phyloP scores from a whole-genome alignment of 2,329 filamentous ascomycete genomes.

The Nemania diffusa region DNA sequence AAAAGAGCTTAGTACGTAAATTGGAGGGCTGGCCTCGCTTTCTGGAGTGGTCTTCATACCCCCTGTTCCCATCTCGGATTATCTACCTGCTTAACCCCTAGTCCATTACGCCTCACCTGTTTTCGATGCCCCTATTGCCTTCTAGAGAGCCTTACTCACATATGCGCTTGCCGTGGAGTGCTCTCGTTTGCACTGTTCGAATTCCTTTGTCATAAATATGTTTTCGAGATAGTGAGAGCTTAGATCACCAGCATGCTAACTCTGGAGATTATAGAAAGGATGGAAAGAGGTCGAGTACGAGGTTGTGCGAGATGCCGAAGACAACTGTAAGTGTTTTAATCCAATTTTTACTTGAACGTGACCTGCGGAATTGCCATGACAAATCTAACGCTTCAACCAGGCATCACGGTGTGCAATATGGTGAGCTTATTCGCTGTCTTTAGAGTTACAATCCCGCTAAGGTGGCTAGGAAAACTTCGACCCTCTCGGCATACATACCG shows the following conservation, averaged over 20 bases:
- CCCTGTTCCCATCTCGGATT: background rate
- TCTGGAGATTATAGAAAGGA: conserved; percentile 69
- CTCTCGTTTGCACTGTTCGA: too few species aligned
- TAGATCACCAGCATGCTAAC: background rate
- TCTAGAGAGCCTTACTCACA: background rate
- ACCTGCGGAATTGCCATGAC: background rate
- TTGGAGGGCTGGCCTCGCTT: background rate
- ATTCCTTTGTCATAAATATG: too few species aligned
- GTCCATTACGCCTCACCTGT: background rate
- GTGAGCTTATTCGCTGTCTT: background rate
- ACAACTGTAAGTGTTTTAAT: conserved; percentile 75
- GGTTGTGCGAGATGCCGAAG: conserved; percentile 93
- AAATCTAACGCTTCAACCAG: background rate
- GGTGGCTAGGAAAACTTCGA: conserved; percentile 84
- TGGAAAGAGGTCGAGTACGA: conserved; percentile 99
- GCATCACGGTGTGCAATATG: conserved; percentile 98
- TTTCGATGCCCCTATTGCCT: background rate
- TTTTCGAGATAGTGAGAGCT: background rate
- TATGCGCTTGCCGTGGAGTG: background rate
- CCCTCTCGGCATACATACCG: conserved; percentile 95
- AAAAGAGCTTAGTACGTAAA: conserved; percentile 79
- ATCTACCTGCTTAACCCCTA: background rate
- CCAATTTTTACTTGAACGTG: background rate
- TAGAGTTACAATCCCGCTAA: background rate
- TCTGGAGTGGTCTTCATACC: background rate